Conservation (phyloP, 75 land plant genomes). For the Adiantum capillusveneris region DNA sequence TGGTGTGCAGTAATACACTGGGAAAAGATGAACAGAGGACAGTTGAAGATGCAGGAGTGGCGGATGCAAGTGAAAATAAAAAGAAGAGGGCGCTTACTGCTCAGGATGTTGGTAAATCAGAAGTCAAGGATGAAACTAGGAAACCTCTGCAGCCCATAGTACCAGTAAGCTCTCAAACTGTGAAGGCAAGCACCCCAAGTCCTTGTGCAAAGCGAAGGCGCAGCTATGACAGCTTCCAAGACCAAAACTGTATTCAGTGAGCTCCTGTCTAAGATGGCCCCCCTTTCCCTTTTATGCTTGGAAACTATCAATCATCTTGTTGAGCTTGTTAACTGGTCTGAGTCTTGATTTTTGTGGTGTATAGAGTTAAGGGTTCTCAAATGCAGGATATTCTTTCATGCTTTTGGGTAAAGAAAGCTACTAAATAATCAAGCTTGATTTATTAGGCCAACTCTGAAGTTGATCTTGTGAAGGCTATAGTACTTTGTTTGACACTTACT, state of each 20-base stretch:
- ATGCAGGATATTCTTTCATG: too few relatives aligned
- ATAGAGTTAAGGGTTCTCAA: too few relatives aligned
- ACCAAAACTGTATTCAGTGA: neutral
- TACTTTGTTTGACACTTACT: too few relatives aligned
- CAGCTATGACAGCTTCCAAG: neutral
- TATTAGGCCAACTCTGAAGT: too few relatives aligned
- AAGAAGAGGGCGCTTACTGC: neutral
- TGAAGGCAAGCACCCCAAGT: neutral
- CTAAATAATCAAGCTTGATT: too few relatives aligned
- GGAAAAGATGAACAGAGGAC: neutral
- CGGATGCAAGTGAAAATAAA: neutral
- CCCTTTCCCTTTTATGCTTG: too few relatives aligned
- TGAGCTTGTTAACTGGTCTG: too few relatives aligned
- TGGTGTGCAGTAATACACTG: neutral
- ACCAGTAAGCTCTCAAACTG: neutral
- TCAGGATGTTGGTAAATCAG: neutral
- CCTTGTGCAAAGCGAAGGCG: constrained; percentile 3
- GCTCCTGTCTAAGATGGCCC: too few relatives aligned
- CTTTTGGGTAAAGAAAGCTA: too few relatives aligned
- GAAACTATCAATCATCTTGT: too few relatives aligned
- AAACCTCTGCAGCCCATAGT: neutral
- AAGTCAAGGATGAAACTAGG: neutral
- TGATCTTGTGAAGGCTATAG: too few relatives aligned
- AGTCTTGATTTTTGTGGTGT: too few relatives aligned
- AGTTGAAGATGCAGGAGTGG: neutral